phyloP scores from a whole-genome alignment of 2,329 filamentous ascomycete genomes.

The Neurospora sp. region DNA sequence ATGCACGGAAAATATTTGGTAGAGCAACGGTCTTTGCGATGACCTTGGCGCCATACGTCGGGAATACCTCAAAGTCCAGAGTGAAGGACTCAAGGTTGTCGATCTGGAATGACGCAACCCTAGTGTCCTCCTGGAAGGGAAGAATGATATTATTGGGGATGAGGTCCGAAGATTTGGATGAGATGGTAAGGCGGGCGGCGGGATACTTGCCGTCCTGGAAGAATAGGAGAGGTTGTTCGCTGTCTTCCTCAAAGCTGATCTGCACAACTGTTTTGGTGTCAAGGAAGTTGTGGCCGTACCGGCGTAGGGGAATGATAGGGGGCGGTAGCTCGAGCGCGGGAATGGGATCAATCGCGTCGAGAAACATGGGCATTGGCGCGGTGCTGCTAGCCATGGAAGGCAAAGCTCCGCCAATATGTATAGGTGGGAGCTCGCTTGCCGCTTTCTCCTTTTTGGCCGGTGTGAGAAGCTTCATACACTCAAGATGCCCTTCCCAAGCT shows the following conservation, averaged over 20 bases:
- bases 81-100: constrained; percentile 88
- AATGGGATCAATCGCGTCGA: constrained; percentile 72
- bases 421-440: constrained; percentile 31
- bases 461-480: constrained; percentile 83
- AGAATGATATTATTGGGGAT: constrained; percentile 94
- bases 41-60: constrained; percentile 92
- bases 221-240: constrained; percentile 74
- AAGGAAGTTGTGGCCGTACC: constrained; percentile 97
- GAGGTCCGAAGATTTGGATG: constrained; percentile 88
- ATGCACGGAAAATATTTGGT: constrained; percentile 72
- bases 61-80: constrained; percentile 95
- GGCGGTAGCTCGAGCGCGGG: constrained; percentile 86
- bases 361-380: constrained; percentile 49
- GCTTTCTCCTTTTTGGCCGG: constrained; percentile 39
- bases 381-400: constrained; percentile 37
- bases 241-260: constrained; percentile 72
- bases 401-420: constrained; percentile 27
- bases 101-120: constrained; percentile 88
- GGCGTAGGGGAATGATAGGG: constrained; percentile 85
- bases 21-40: constrained; percentile 93
- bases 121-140: constrained; percentile 91
- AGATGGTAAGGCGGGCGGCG: constrained; percentile 87
- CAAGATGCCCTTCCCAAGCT: constrained; percentile 91
- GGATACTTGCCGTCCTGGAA: constrained; percentile 97
- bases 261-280: constrained; percentile 96